Evolutionary conservation across 176 grass and related monocot genomes (phyloP), one percentile per base, ranked within the genome.

Genomic region (Tillandsia leiboldiana): DNA sequence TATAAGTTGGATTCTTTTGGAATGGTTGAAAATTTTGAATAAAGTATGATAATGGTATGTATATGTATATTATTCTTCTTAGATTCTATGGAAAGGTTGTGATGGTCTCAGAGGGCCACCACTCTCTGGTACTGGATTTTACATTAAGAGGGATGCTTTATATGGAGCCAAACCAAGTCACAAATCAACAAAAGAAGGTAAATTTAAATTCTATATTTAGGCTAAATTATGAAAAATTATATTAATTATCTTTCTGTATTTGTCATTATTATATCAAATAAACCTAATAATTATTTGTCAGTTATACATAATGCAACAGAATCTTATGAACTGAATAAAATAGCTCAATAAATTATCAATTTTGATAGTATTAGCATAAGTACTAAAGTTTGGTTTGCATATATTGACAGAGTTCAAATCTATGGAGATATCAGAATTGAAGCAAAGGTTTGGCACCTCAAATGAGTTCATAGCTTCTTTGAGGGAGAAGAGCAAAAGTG

Each of bases 61-160:
- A 24, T 24, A 24, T 24, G 29, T 33, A 42, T 48, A 10, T 0
- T 9, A 27, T 50, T 33, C 61, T 52, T 2, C 75, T 51, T 65
- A 86, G 83, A 78, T 75, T 53, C 67, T 75, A 29, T 90, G 86
- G 78, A 23, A 82, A 68, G 77, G 87, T 9, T 13, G 76, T 49
- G 90, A 95, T 66, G 83, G 90, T 6, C 68, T 84, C 58, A 75
- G 81, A 54, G 90, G 90, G 0, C 90, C 90, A 0, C 13, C 82
- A 72, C 84, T 90, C 12, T 82, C 87, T 51, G 90, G 90, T 47
- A 84, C 90, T 8, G 64, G 82, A 50, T 89, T 89, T 82, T 87
- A 70, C 79, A 12, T 72, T 75, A 63, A 66, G 51, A 79, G 90
- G 50, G 66, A 80, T 71, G 78, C 86, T 26, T 48, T 95, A 20